These are phyloP conservation scores for Colletotrichum theobromicola DNA, from an alignment of 2,329 filamentous ascomycete genomes.

Conservation along the genomic window DNA sequence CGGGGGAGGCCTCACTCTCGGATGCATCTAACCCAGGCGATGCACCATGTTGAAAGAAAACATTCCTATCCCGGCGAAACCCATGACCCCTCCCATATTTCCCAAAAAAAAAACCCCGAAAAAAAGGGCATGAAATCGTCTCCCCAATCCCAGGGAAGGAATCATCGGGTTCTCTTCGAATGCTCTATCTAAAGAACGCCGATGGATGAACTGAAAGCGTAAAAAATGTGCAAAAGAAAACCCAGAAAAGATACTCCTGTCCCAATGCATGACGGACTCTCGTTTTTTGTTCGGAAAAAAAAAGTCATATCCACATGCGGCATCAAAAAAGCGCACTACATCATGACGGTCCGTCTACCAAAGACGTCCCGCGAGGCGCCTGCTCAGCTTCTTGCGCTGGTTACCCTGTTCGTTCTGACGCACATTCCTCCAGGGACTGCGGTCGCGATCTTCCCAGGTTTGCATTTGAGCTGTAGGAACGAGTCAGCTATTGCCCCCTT, in stretches of 20 bases:
- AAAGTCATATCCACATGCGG: conserved; percentile 4
- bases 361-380: conserved; percentile 42
- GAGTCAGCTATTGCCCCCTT: background rate
- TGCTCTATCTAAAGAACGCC: conserved; percentile 15
- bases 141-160: background rate
- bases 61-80: background rate
- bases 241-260: conserved; percentile 9
- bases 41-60: background rate
- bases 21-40: background rate
- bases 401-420: conserved; percentile 40
- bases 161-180: conserved; percentile 5
- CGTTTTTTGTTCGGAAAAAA: background rate
- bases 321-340: background rate
- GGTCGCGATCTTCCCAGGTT: conserved; percentile 55
- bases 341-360: background rate
- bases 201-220: background rate
- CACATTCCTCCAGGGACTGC: conserved; percentile 46
- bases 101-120: background rate
- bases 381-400: conserved; percentile 42
- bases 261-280: conserved; percentile 15
- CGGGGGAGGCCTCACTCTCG: background rate
- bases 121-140: background rate
- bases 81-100: background rate
- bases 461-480: conserved; percentile 52
- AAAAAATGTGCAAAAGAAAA: background rate